Evolutionary conservation across 352 stramenopile genomes (phyloP), one percentile per base, ranked within the genome.

Genomic region (Phytophthora colocasiae): DNA sequence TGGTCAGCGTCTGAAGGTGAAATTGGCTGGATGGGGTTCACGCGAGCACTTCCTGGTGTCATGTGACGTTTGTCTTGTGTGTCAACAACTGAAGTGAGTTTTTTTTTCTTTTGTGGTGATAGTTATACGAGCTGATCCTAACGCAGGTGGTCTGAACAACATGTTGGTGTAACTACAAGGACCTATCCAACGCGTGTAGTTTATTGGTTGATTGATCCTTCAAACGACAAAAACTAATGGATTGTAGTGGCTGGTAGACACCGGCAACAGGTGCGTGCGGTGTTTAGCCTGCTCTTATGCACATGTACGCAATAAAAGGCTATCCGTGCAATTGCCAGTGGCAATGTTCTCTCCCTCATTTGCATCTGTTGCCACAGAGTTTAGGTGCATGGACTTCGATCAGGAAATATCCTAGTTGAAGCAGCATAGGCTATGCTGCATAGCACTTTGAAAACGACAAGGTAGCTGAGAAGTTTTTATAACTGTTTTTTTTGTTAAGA

Each of bases 11-110:
- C 63, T 12, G 36, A 32, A 14, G 56, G 6, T 10, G 49, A 41
- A 10, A 78, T 22, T 26, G 36, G 27, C 26, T 57, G 40, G 45
- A 82, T 82, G 55, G 70, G 76, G 39, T 49, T 64, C 9, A 29
- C 6, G n/a, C 26, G n/a, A 15, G 41, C 51, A 46, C 26, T 17
- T 59, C 44, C 56, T 32, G 61, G 45, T 6, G n/a, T n/a, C 36
- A 69, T 62, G n/a, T n/a, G 12, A 2, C n/a, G 10, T 9, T 47
- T 44, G 45, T 14, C 24, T 14, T 59, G 14, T 54, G 12, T 46
- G 34, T 15, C 11, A 39, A 22, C n/a, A 38, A 47, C 5, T 24
- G 6, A 39, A 68, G 24, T 51, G 24, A 38, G 34, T 50, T 55
- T 41, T 44, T 34, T 34, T 34, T 29, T n/a, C 36, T 43, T 53